Base-by-base conservation (phyloP, 2,329 filamentous ascomycete genomes). In the Exophiala sp. region DNA sequence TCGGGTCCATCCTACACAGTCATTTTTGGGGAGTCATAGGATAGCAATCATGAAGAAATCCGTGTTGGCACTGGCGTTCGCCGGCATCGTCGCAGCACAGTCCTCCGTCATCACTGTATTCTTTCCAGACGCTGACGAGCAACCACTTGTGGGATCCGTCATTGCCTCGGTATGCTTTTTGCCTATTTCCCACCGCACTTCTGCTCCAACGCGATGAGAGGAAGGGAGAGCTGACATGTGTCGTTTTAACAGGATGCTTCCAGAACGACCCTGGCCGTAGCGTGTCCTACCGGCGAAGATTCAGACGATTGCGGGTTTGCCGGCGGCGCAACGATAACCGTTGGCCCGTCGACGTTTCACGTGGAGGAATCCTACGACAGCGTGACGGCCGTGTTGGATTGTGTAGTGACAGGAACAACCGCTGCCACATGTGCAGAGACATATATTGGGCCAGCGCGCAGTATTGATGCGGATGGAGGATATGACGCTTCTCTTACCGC, bases 341-440 rank as follows among this genome's bases (percentile, higher is more conserved):
- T 52, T 14, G 57, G 55, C 5, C 50, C 57, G 2, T 50, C 46
- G 11, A 59, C 55, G 3, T 47, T 58, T 21, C 40, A 38, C 19
- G 44, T 32, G 16, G 14, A 44, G 11, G 46, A 53, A 23, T 34
- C 54, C 8, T 43, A 41, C 29, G 55, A 54, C n/a, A 23, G 43
- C 4, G 41, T 53, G 5, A 44, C 50, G 30, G 52, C 47, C 6
- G 13, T 37, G n/a, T 19, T 57, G n/a, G 50, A 56, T 14, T 59
- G 57, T 39, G 46, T 16, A 6, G n/a, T 59, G 38, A 52, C 51
- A 27, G 55, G 57, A 9, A 56, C 55, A 19, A 56, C 55, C 19
- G 49, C 53, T 14, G 57, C 50, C 11, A 45, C 29, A 2, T 59
- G 57, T 41, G 46, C 39, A 30, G 47, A 56, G 42, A 52, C 53